Evolutionary conservation across 192 early-diverging fungal species (phyloP), one percentile per base, ranked within the genome.

Genomic region (Coemansia umbellata): DNA sequence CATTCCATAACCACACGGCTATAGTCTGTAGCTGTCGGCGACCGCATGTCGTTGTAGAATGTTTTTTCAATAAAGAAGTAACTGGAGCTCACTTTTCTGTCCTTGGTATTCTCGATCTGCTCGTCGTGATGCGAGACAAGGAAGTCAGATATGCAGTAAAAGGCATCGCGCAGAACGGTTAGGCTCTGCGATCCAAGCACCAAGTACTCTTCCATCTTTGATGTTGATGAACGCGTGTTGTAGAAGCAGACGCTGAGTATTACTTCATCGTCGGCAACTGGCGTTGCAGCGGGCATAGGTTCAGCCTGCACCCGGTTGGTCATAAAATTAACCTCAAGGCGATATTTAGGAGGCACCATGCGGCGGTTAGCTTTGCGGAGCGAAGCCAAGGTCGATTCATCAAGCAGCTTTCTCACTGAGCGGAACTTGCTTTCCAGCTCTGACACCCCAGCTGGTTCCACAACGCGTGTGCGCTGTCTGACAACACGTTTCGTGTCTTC

Each of bases 31-130:
- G 83, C 85, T 7, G 69, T 60, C 5, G 77, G 63, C 23, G 82
- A 66, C 14, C 88, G 76, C 47, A 75, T 64, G 54, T 92, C 90
- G 55, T 66, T 81, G 69, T 89, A 92, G 63, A 90, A 90, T 1
- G 74, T 70, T 14, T 84, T 76, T 35, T 92, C 87, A 58, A 92
- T 89, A 45, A 86, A 86, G 33, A 92, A 82, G 64, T 83, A 92
- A 53, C 81, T 83, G 13, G 82, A 77, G 31, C 74, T 80, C 11
- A 62, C 71, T 69, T 87, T 87, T 43, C 56, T 78, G 6, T 66
- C 58, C 45, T 62, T 56, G 10, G 76, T 80, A 58, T 85, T 85
- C 19, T 60, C 53, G 37, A 58, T 58, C 31, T 45, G 31, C 33
- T 69, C 50, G 37, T 63, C 43, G 39, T 52, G 74, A 11, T 78